Base-by-base conservation (phyloP, 2,329 filamentous ascomycete genomes). In the Colletotrichum tropicicola region DNA sequence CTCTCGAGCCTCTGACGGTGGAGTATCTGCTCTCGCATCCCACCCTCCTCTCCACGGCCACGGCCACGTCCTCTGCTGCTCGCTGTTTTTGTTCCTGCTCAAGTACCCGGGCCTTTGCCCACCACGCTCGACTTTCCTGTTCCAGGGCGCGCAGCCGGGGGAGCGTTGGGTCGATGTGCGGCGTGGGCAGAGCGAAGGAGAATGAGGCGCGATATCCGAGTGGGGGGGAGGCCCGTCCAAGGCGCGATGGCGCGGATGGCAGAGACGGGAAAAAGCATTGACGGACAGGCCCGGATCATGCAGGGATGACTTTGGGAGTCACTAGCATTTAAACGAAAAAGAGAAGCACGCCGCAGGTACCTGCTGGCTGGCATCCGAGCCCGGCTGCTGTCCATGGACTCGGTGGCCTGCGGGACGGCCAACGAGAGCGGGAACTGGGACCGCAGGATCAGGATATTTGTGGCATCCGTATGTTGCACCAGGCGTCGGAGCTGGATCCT, bases 1-100 rank as follows among this genome's bases (percentile, higher is more conserved):
- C 52, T 64, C 48, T 59, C 59, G 52, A 66, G 59, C 52, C 59
- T 62, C 59, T 57, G 52, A 52, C 59, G 52, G 63, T 66, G 63
- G 63, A 59, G 59, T 54, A 41, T 49, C 15, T 37, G 28, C 32
- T 47, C n/a, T 61, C 39, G 30, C 41, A 66, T 66, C 54, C 67
- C 62, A 64, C 66, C 66, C 55, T 64, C 63, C 58, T 49, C 58
- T 49, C 39, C 57, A 51, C 56, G 44, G 19, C 45, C 37, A 51
- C 39, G 47, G 30, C 49, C 47, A 21, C 39, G 47, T 39, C 37
- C n/a, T 32, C 15, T n/a, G 32, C 28, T 52, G 32, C 30, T 44
- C 53, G 41, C 30, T 53, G 37, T 55, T 43, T 25, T 43, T 59
- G n/a, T 19, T 30, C 15, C n/a, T 19, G 15, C 10, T 17, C 23